phyloP scores from a whole-genome alignment of 257 asterid species.

The Haberlea rhodopensis region DNA sequence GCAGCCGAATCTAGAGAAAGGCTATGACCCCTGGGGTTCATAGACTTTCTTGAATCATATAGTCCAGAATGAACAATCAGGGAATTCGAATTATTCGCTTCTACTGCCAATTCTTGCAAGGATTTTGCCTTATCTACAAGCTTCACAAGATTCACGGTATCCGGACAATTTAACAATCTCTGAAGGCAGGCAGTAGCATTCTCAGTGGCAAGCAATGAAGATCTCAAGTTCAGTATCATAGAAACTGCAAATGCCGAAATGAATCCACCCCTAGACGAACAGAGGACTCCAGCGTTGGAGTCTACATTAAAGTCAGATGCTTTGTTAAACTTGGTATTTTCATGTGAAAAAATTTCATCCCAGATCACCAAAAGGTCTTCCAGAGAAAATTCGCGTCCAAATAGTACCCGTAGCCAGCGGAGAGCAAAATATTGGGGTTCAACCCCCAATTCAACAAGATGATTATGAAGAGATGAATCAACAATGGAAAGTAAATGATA shows the following conservation, averaged over 20 bases:
- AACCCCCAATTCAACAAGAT: conserved; percentile 85
- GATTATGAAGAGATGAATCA: conserved; percentile 78
- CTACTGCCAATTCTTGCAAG: conserved; percentile 61
- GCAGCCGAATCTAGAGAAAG: conserved; percentile 46
- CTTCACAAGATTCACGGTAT: conserved; percentile 51
- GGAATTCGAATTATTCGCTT: conserved; percentile 49
- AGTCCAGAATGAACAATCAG: conserved; percentile 39
- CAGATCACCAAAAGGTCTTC: conserved; percentile 73
- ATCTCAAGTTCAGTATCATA: conserved; percentile 73
- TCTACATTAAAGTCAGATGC: conserved; percentile 35
- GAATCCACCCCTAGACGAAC: conserved; percentile 80
- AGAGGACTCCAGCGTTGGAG: conserved; percentile 51
- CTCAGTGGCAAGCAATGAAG: conserved; percentile 86
- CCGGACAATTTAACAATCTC: conserved; percentile 72
- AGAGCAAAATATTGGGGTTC: conserved; percentile 90
- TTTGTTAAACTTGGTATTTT: conserved; percentile 42
- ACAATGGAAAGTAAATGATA: conserved; percentile 83
- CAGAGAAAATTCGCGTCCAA: conserved; percentile 88
- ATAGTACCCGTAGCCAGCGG: conserved; percentile 85
- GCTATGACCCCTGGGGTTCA: conserved; percentile 52
- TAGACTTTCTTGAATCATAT: conserved; percentile 44
- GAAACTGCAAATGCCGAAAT: conserved; percentile 88
- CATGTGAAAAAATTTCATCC: conserved; percentile 77
- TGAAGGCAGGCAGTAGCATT: conserved; percentile 80
- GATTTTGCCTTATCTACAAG: conserved; percentile 69